Conservation (phyloP, 2,329 filamentous ascomycete genomes). For the Stromatinia cepivora region DNA sequence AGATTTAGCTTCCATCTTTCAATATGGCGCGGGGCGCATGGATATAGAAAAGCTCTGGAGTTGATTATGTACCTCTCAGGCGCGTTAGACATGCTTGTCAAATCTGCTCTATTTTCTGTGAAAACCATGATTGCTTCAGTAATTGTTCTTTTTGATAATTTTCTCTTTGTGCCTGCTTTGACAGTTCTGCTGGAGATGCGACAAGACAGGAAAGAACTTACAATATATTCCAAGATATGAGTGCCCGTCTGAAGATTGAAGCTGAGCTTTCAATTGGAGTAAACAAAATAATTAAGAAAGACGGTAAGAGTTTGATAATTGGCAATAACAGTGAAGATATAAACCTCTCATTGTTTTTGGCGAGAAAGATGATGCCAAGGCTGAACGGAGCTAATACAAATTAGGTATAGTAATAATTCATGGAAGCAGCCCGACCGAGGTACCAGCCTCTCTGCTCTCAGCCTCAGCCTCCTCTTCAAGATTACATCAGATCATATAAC, state of each 20-base stretch:
- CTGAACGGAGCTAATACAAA: not conserved
- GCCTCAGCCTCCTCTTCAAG: slow-evolving; percentile 1
- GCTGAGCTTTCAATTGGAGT: not conserved
- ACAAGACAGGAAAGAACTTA: not conserved
- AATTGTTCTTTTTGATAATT: slow-evolving; percentile 13
- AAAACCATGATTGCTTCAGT: slow-evolving; percentile 8
- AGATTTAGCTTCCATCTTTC: not conserved
- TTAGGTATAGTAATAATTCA: not conserved
- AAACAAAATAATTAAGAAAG: not conserved
- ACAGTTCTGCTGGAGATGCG: not conserved
- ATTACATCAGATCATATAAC: not conserved
- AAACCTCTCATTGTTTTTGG: slow-evolving; percentile 4
- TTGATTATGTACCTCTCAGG: slow-evolving; percentile 15
- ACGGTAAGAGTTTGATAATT: not conserved
- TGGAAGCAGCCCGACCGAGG: slow-evolving; percentile 1
- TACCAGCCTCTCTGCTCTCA: slow-evolving; percentile 12
- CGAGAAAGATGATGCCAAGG: slow-evolving; percentile 7
- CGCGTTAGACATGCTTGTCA: slow-evolving; percentile 24
- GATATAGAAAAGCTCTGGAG: not conserved
- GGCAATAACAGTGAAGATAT: not conserved
- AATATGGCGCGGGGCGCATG: not conserved
- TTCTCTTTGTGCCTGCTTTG: slow-evolving; percentile 5
- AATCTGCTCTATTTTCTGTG: not conserved
- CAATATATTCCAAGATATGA: not conserved
- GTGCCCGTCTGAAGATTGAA: slow-evolving; percentile 6